Percentiles rank a stretch among this genome's conserved stretches.
Evolutionary conservation across 2,329 filamentous ascomycete genomes (phyloP).

Genomic region (Dendrostoma leiphaemia): DNA sequence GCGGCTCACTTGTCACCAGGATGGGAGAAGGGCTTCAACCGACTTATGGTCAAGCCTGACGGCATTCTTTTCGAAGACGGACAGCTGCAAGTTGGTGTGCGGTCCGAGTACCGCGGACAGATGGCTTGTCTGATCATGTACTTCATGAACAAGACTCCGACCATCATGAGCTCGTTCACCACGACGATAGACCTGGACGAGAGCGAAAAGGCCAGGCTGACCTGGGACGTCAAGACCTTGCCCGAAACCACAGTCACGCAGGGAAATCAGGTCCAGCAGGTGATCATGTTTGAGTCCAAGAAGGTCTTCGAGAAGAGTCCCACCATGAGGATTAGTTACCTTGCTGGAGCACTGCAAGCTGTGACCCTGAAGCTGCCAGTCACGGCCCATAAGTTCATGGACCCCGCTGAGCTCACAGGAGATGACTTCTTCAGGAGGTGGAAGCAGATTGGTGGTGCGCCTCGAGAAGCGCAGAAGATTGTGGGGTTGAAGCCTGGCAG

Average conservation of each 20-base stretch:
- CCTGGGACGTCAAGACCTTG: conserved; percentile 83
- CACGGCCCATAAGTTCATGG: conserved; percentile 93
- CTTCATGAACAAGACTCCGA: conserved; percentile 90
- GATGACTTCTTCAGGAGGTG: conserved; percentile 99
- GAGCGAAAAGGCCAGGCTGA: conserved; percentile 63
- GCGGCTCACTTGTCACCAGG: conserved; percentile 90
- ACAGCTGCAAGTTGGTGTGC: conserved; percentile 87
- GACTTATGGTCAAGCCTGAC: conserved; percentile 74
- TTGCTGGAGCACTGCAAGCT: conserved; percentile 89
- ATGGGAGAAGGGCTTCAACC: conserved; percentile 89
- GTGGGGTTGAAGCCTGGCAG: conserved; percentile 63
- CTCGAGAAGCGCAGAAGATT: conserved; percentile 84
- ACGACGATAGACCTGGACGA: conserved; percentile 85
- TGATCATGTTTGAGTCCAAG: conserved; percentile 89
- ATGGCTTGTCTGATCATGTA: conserved; percentile 95
- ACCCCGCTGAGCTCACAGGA: conserved; percentile 76
- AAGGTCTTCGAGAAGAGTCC: conserved; percentile 79
- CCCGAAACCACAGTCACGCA: conserved; percentile 78
- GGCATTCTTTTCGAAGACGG: conserved; percentile 93
- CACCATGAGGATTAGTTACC: conserved; percentile 90
- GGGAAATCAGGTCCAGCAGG: conserved; percentile 82
- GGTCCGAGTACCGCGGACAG: conserved; percentile 93
- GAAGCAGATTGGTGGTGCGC: conserved; percentile 92
- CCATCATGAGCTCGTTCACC: conserved; percentile 84
- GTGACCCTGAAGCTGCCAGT: conserved; percentile 89